These are phyloP conservation scores for Cercospora sp. DNA, from an alignment of 2,329 filamentous ascomycete species.

Conservation along the genomic window DNA sequence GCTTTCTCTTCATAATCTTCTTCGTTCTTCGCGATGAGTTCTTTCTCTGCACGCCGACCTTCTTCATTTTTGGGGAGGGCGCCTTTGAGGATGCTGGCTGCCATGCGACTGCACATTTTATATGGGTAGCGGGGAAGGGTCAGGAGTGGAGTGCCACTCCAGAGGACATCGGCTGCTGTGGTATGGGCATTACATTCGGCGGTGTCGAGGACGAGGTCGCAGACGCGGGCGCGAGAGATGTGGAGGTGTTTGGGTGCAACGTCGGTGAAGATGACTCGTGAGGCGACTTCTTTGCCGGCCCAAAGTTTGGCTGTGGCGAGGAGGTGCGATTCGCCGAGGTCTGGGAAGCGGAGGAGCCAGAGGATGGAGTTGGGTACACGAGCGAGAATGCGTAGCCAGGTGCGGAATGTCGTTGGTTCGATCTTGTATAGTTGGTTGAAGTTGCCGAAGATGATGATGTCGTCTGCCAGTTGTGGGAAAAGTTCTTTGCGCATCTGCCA, in stretches of 20 bases:
- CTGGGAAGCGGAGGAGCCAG: constrained; percentile 96
- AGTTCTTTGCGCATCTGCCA: constrained; percentile 94
- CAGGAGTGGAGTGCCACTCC: constrained; percentile 90
- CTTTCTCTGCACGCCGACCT: constrained; percentile 66
- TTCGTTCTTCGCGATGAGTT: constrained; percentile 77
- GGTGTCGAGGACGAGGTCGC: constrained; percentile 94
- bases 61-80: constrained; percentile 71
- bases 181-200: constrained; percentile 98
- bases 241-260: constrained; percentile 94
- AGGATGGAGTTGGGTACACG: constrained; percentile 83
- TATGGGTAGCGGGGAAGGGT: constrained; percentile 90
- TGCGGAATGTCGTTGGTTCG: constrained; percentile 92
- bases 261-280: constrained; percentile 89
- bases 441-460: constrained; percentile 89
- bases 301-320: constrained; percentile 75
- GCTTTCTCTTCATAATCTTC: constrained; percentile 81
- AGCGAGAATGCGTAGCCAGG: constrained; percentile 88
- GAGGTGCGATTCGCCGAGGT: constrained; percentile 84
- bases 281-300: constrained; percentile 82
- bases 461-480: constrained; percentile 78
- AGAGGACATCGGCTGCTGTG: constrained; percentile 91
- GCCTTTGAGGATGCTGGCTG: constrained; percentile 87
- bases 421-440: constrained; percentile 99
- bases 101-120: constrained; percentile 99
- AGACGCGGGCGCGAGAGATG: constrained; percentile 85